Evolutionary conservation across 768 basidiomycete species (phyloP), one percentile per base, ranked within the genome.

Genomic region (Austroboletus festivus): DNA sequence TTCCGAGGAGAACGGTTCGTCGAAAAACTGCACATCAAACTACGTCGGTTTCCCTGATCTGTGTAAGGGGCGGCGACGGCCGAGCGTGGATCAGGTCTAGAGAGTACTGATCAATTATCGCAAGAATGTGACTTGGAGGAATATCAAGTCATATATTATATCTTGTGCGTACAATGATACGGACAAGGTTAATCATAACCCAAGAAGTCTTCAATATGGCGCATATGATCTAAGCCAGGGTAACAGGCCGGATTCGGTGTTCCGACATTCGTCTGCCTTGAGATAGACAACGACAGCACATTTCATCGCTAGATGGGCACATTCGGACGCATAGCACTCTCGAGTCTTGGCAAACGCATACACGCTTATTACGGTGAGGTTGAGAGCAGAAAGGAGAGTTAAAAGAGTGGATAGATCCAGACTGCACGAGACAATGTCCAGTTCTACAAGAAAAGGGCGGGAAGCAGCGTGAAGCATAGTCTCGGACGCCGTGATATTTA

Each of bases 171-270:
- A n/a, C 57, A 0, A 88, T 76, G 30, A 74, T 72, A 11, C n/a
- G n/a, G n/a, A n/a, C n/a, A n/a, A n/a, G n/a, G n/a, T n/a, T n/a
- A n/a, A n/a, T n/a, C n/a, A n/a, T n/a, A n/a, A n/a, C n/a, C n/a
- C n/a, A n/a, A n/a, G n/a, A n/a, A n/a, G n/a, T n/a, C n/a, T n/a
- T n/a, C n/a, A n/a, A n/a, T n/a, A n/a, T n/a, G n/a, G n/a, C n/a
- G n/a, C n/a, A n/a, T n/a, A n/a, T n/a, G 70, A 61, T 46, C 81
- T 73, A 42, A 89, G 71, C 83, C 85, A 88, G 1, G 77, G 77
- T 13, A 86, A 55, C 63, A 77, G 71, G 4, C 73, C 72, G 0
- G 72, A 63, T 34, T 85, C 83, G 18, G 89, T 69, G 12, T 66
- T 60, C 1, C 71, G 72, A 61, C 86, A 89, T 16, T 72, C 72